Evolutionary conservation across 1,284 basidiomycete genomes (phyloP).

Genomic region (Irpex sp.): DNA sequence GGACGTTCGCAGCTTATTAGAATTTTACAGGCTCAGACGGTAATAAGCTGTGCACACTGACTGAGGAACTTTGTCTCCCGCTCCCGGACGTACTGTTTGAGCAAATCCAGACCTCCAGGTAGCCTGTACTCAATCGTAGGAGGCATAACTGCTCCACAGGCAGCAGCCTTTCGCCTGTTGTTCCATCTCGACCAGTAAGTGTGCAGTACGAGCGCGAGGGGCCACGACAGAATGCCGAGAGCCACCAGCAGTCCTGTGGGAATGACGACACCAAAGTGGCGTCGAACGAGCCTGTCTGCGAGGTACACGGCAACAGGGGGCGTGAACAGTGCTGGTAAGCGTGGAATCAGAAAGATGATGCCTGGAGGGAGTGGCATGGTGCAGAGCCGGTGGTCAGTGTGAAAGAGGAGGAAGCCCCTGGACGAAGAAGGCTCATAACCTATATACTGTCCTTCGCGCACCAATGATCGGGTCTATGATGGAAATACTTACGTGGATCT

Average conservation of each 20-base stretch:
- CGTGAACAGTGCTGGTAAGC: constrained; percentile 9
- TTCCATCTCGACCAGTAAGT: constrained; percentile 7
- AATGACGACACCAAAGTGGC: not conserved
- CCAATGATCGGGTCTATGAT: too few relatives aligned
- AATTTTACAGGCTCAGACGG: too few relatives aligned
- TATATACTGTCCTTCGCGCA: too few relatives aligned
- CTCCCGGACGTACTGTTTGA: not conserved
- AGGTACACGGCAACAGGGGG: constrained; percentile 12
- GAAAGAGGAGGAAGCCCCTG: too few relatives aligned
- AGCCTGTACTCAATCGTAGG: constrained; percentile 12
- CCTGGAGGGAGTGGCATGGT: constrained; percentile 14
- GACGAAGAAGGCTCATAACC: too few relatives aligned
- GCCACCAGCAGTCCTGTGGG: constrained; percentile 7
- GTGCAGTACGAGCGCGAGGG: constrained; percentile 4
- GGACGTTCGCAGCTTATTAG: too few relatives aligned
- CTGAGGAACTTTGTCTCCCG: constrained; percentile 15
- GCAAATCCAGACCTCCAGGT: constrained; percentile 21
- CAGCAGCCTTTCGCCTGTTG: constrained; percentile 16
- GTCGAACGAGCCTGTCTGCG: not conserved
- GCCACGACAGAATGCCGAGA: constrained; percentile 12
- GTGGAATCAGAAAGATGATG: constrained; percentile 9
- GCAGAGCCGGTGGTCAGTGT: not conserved
- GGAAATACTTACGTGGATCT: too few relatives aligned
- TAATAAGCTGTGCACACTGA: constrained; percentile 4
- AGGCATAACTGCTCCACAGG: constrained; percentile 19